Evolutionary conservation across 345 rosid genomes (phyloP).

Genomic region (Dimocarpus longan): DNA sequence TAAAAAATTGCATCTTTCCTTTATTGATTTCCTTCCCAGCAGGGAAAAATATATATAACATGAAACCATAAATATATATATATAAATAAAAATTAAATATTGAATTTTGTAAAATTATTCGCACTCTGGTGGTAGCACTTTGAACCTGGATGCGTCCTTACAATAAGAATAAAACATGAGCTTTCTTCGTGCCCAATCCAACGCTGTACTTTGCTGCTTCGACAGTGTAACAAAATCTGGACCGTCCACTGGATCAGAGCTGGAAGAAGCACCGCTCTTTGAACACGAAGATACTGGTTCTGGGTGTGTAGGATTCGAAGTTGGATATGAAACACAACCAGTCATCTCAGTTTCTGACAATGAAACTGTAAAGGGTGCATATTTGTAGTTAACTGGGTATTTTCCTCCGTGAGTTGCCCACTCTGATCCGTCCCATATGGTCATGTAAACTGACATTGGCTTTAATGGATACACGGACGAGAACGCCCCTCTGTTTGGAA

Average conservation of each 20-base stretch:
- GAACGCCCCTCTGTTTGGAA: constrained; percentile 51
- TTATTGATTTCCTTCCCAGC: constrained; percentile 9
- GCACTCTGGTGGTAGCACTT: constrained; percentile 80
- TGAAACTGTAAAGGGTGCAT: constrained; percentile 75
- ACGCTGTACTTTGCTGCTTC: constrained; percentile 58
- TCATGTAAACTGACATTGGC: constrained; percentile 75
- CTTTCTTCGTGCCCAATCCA: constrained; percentile 90
- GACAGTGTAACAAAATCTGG: constrained; percentile 61
- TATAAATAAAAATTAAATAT: neutral
- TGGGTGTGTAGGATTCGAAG: constrained; percentile 25
- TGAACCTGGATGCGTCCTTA: constrained; percentile 61
- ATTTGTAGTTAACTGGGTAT: constrained; percentile 79
- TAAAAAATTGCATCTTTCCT: neutral
- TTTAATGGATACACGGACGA: constrained; percentile 64
- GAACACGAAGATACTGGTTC: constrained; percentile 40
- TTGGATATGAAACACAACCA: constrained; percentile 47
- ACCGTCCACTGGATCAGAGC: constrained; percentile 75
- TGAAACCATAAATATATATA: neutral
- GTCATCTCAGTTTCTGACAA: constrained; percentile 52
- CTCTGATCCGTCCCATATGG: constrained; percentile 94
- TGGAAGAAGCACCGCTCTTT: constrained; percentile 52
- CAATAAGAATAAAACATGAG: constrained; percentile 93
- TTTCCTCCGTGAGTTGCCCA: constrained; percentile 99
- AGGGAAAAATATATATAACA: neutral
- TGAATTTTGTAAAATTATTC: constrained; percentile 5